These are phyloP conservation scores for Cerioporus squamosus DNA, from an alignment of 1,284 basidiomycete genomes.

Conservation along the genomic window DNA sequence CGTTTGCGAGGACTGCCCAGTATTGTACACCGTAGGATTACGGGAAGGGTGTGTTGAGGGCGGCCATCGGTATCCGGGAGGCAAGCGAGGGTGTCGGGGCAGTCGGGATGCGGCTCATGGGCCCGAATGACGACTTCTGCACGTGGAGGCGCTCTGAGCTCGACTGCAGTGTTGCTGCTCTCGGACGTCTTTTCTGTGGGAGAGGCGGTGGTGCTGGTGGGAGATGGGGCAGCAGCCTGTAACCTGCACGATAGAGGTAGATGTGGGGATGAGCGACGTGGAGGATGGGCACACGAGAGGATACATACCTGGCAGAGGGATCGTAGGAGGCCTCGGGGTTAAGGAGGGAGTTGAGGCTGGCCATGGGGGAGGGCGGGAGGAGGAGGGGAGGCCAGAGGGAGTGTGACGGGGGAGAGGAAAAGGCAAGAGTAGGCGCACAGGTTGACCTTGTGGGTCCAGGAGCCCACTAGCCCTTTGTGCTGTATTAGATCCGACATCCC, in stretches of 20 bases:
- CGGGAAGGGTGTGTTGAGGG: constrained; percentile 80
- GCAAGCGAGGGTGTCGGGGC: constrained; percentile 75
- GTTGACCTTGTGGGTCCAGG: constrained; percentile 43
- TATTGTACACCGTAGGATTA: constrained; percentile 81
- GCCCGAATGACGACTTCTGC: constrained; percentile 22
- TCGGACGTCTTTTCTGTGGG: constrained; percentile 22
- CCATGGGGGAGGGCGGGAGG: constrained; percentile 28
- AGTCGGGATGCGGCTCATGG: constrained; percentile 63
- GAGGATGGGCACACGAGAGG: background rate
- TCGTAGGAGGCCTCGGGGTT: constrained; percentile 37
- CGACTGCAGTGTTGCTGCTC: constrained; percentile 29
- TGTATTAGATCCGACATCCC: constrained; percentile 34
- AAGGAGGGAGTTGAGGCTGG: constrained; percentile 41
- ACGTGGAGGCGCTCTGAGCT: constrained; percentile 30
- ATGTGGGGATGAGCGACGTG: constrained; percentile 9
- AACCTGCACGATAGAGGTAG: constrained; percentile 18
- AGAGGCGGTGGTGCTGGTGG: constrained; percentile 25
- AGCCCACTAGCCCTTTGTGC: constrained; percentile 36
- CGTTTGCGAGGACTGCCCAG: constrained; percentile 73
- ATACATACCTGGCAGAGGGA: constrained; percentile 32
- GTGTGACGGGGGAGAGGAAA: constrained; percentile 32
- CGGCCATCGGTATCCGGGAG: constrained; percentile 76
- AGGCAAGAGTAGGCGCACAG: constrained; percentile 36
- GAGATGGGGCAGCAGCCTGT: constrained; percentile 24
- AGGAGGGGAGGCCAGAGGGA: constrained; percentile 18